phyloP scores from a whole-genome alignment of 73 alveolate genomes.

The Paramecium pentaurelia region DNA sequence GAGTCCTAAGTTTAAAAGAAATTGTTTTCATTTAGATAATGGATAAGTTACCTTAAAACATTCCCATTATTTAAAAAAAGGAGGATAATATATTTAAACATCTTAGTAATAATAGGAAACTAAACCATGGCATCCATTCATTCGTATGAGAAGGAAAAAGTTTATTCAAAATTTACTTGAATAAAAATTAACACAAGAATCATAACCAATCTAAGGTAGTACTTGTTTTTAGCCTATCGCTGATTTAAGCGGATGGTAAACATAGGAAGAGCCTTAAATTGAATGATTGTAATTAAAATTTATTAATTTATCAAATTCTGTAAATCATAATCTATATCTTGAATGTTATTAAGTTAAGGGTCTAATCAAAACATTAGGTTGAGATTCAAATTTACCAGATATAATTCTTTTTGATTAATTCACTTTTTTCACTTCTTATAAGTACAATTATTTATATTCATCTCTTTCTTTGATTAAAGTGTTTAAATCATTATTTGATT shows the following conservation, averaged over 20 bases:
- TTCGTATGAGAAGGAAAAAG: not conserved
- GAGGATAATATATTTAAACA: not conserved
- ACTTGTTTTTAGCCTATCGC: not conserved
- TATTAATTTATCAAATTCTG: not conserved
- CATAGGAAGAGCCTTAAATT: not conserved
- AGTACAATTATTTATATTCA: conserved; percentile 41
- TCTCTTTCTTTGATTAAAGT: conserved; percentile 44
- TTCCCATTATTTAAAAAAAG: not conserved
- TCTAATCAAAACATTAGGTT: not conserved
- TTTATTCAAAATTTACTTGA: not conserved
- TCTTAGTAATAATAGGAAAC: not conserved
- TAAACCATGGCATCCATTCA: not conserved
- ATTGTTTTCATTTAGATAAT: not conserved
- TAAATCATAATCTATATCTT: not conserved
- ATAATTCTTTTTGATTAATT: conserved; percentile 1
- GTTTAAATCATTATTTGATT: conserved; percentile 6
- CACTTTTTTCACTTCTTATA: not conserved
- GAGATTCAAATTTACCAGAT: not conserved
- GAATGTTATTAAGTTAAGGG: not conserved
- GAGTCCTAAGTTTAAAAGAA: conserved; percentile 10
- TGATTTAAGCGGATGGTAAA: conserved; percentile 18
- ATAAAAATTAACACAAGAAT: not conserved
- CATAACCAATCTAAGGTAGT: not conserved
- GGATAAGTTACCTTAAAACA: not conserved
- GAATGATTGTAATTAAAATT: not conserved